Percentiles rank a stretch among this genome's conserved stretches.
Conservation (phyloP, 2,329 filamentous ascomycete species). For the Hymenoscyphus fructigenus region DNA sequence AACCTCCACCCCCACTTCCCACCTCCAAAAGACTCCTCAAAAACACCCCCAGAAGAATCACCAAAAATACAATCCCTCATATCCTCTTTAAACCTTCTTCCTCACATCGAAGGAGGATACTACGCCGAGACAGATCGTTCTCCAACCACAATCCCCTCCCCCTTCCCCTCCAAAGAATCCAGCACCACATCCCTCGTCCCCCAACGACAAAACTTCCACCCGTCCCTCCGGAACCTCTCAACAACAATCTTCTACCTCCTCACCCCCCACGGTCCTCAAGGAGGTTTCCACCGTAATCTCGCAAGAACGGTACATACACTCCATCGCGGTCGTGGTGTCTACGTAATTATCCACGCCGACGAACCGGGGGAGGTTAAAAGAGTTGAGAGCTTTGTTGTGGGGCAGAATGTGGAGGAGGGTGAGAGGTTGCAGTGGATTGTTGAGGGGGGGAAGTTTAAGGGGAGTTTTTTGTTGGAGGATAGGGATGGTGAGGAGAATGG, state of each 20-base stretch:
- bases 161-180: constrained; percentile 47
- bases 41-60: constrained; percentile 27
- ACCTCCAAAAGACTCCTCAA: constrained; percentile 27
- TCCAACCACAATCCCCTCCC: constrained; percentile 51
- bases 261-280: constrained; percentile 53
- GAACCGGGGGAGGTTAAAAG: constrained; percentile 43
- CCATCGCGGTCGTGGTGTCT: constrained; percentile 60
- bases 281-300: constrained; percentile 63
- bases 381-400: constrained; percentile 65
- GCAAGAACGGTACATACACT: constrained; percentile 64
- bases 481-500: constrained; percentile 37
- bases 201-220: constrained; percentile 40
- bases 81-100: constrained; percentile 46
- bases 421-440: constrained; percentile 69
- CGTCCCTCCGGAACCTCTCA: constrained; percentile 50
- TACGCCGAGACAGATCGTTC: constrained; percentile 61
- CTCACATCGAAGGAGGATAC: constrained; percentile 65
- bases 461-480: constrained; percentile 57
- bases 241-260: constrained; percentile 67
- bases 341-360: constrained; percentile 62
- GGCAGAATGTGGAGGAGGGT: constrained; percentile 53
- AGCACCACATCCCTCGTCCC: constrained; percentile 39
- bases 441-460: constrained; percentile 66
- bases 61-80: constrained; percentile 41
- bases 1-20: constrained; percentile 32